A percentile compares a stretch with the other conserved stretches of the same genome.
phyloP scores from a whole-genome alignment of 352 stramenopile species.

The Globisporangium alternatum region DNA sequence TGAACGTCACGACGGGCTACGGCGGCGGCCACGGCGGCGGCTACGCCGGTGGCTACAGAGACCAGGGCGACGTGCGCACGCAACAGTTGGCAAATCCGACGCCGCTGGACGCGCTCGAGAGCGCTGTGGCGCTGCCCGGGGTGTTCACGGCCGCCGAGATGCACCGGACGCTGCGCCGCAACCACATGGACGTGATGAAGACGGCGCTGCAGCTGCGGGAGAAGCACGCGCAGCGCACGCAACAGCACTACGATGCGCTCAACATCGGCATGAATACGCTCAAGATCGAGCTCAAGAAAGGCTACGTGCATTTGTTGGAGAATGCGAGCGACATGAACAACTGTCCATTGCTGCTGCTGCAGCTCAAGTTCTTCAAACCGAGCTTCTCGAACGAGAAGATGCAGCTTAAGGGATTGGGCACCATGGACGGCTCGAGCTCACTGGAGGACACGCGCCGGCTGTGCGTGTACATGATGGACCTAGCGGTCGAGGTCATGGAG shows the following conservation, averaged over 20 bases:
- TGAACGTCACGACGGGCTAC: constrained; percentile 27
- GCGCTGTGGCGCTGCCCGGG: constrained; percentile 61
- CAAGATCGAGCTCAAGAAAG: constrained; percentile 67
- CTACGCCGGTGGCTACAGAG: constrained; percentile 29
- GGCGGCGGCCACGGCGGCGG: constrained; percentile 11
- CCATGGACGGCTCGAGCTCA: constrained; percentile 58
- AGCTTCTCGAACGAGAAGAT: constrained; percentile 57
- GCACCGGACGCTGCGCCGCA: constrained; percentile 56
- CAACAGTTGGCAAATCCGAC: constrained; percentile 32
- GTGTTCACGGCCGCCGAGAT: constrained; percentile 53
- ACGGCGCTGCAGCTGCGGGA: constrained; percentile 65
- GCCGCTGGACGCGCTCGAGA: constrained; percentile 60
- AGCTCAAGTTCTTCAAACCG: constrained; percentile 63
- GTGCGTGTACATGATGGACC: constrained; percentile 75
- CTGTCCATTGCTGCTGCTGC: constrained; percentile 56
- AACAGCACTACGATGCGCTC: constrained; percentile 51
- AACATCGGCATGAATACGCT: constrained; percentile 59
- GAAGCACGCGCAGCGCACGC: constrained; percentile 49
- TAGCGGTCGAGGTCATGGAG: constrained; percentile 73
- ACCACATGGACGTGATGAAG: constrained; percentile 65
- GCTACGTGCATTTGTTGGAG: constrained; percentile 72
- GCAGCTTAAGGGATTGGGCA: constrained; percentile 46
- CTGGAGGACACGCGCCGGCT: constrained; percentile 63
- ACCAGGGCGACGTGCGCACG: constrained; percentile 30
- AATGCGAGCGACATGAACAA: constrained; percentile 44